Base-by-base conservation (phyloP, 2,329 filamentous ascomycete genomes). In the Aspergillus sp. region DNA sequence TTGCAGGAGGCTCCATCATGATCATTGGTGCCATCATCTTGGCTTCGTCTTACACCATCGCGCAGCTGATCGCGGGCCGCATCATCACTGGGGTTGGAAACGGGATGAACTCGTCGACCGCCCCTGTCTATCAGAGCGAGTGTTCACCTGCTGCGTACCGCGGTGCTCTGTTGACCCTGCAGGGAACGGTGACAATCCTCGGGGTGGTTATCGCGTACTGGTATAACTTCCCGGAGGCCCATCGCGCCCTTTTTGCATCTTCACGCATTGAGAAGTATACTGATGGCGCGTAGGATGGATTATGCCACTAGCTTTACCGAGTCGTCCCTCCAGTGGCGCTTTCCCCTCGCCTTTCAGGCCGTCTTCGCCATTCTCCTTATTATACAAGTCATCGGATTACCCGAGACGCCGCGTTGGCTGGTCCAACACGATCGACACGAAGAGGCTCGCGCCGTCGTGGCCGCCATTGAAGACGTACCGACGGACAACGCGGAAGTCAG, bases 51-150 rank as follows among this genome's bases (percentile, higher is more conserved):
- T 71, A 65, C 21, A 71, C 68, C 0, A 57, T 78, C 0, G 67
- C 67, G 0, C 77, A 79, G 53, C 64, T 81, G 42, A 76, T 81
- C n/a, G 69, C 72, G 17, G 78, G 76, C 0, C 64, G 78, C 7
- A 76, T 79, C 49, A 65, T 79, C 14, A 77, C 76, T 0, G 77
- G 77, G 0, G 61, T 80, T 62, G 60, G 62, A 0, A 63, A 63
- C 17, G 60, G 62, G n/a, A 61, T 62, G 56, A 64, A 64, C 47
- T 62, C 58, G 4, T 62, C 59, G 3, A 64, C 62, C 0, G 62
- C 60, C 0, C 60, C 60, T 1, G 60, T 64, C 0, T 73, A 65
- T 41, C 69, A 71, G 49, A 65, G 64, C 3, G 69, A 73, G 47
- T 60, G 61, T 45, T 58, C 61, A 2, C 64, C 67, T 0, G 59